phyloP scores from a whole-genome alignment of 2,329 filamentous ascomycete genomes.

The Beauveria pseudobassiana region DNA sequence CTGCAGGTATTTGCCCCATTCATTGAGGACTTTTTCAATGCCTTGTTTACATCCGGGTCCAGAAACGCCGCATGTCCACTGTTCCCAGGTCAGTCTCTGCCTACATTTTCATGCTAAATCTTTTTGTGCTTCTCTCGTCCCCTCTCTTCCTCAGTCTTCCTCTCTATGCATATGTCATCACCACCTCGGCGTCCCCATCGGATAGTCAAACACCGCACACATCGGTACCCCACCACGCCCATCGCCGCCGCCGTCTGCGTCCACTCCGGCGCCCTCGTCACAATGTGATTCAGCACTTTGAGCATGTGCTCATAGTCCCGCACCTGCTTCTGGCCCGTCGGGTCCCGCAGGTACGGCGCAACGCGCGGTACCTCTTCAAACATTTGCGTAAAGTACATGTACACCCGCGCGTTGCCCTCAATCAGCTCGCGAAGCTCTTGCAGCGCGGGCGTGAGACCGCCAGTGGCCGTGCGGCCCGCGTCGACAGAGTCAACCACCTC shows the following conservation, averaged over 20 bases:
- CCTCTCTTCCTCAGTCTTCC: neutral
- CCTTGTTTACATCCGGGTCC: constrained; percentile 46
- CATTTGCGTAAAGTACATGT: constrained; percentile 61
- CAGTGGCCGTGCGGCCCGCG: constrained; percentile 23
- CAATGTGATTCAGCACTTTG: constrained; percentile 54
- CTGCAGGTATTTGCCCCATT: constrained; percentile 48
- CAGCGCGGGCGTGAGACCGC: constrained; percentile 51
- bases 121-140: neutral
- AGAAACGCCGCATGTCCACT: constrained; percentile 46
- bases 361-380: constrained; percentile 58
- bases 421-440: constrained; percentile 60
- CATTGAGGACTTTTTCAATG: constrained; percentile 47
- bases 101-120: neutral
- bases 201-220: constrained; percentile 29
- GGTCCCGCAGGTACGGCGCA: constrained; percentile 52
- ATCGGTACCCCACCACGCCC: constrained; percentile 10
- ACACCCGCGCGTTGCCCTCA: constrained; percentile 54
- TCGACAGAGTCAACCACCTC: constrained; percentile 46
- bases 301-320: constrained; percentile 62
- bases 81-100: neutral
- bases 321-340: constrained; percentile 54
- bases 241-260: constrained; percentile 37
- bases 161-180: neutral
- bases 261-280: constrained; percentile 44
- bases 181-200: constrained; percentile 46